Conservation (phyloP, 495 filamentous ascomycete genomes). For the Paragyromitra xinjiangensis region DNA sequence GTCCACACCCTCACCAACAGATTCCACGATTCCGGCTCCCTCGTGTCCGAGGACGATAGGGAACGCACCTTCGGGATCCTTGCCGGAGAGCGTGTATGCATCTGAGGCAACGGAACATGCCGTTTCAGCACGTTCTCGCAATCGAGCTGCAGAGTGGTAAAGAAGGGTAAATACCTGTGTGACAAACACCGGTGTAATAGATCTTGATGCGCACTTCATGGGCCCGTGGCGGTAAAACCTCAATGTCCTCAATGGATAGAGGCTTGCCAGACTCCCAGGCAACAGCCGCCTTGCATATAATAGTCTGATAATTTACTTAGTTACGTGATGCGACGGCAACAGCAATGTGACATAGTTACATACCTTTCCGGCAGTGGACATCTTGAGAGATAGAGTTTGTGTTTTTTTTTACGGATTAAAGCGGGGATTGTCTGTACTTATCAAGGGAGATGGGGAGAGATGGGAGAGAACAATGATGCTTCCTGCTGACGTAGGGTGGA, state of each 20-base stretch:
- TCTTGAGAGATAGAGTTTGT: constrained; percentile 26
- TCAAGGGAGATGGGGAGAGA: constrained; percentile 7
- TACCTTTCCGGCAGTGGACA: constrained; percentile 56
- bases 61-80: constrained; percentile 98
- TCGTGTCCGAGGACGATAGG: constrained; percentile 96
- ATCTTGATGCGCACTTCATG: constrained; percentile 97
- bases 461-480: constrained; percentile 15
- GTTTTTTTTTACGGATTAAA: constrained; percentile 16
- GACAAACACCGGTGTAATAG: constrained; percentile 96
- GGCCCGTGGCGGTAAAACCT: constrained; percentile 89
- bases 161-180: constrained; percentile 74
- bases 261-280: constrained; percentile 95
- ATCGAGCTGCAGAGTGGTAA: constrained; percentile 24
- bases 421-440: constrained; percentile 17
- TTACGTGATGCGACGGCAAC: background rate
- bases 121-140: constrained; percentile 17
- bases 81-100: constrained; percentile 97
- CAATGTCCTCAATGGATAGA: constrained; percentile 86
- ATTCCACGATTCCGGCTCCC: constrained; percentile 96
- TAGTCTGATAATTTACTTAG: constrained; percentile 65
- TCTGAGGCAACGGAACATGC: constrained; percentile 63
- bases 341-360: constrained; percentile 15
- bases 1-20: constrained; percentile 93
- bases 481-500: constrained; percentile 28
- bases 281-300: constrained; percentile 86